These are phyloP conservation scores for Nigrospora oryzae DNA, from an alignment of 2,329 filamentous ascomycete genomes.

Conservation along the genomic window DNA sequence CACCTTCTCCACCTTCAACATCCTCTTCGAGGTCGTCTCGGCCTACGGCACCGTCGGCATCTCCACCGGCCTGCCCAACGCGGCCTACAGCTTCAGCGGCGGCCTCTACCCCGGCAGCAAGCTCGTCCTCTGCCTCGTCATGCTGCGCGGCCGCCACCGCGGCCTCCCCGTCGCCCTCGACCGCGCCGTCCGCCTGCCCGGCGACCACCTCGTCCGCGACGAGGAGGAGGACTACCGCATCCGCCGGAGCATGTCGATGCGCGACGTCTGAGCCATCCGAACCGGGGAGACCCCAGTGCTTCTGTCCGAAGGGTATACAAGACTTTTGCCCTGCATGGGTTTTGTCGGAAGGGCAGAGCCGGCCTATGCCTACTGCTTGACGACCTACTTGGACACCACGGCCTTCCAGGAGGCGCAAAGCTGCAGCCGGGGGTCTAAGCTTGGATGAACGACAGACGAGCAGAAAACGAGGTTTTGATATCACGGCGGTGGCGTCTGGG, in stretches of 20 bases:
- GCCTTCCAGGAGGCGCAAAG: too few species aligned
- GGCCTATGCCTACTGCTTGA: too few species aligned
- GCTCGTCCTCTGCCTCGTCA: slow-evolving; percentile 47
- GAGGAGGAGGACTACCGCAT: slow-evolving; percentile 33
- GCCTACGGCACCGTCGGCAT: slow-evolving; percentile 57
- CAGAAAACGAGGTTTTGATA: too few species aligned
- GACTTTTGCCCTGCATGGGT: too few species aligned
- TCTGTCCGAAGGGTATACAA: too few species aligned
- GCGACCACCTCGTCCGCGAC: slow-evolving; percentile 24
- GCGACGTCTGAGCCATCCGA: neutral
- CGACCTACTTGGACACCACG: too few species aligned
- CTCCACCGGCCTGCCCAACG: slow-evolving; percentile 43
- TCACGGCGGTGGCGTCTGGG: too few species aligned
- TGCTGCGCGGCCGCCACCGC: slow-evolving; percentile 47
- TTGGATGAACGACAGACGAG: too few species aligned
- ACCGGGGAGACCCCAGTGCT: neutral
- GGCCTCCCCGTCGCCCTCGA: slow-evolving; percentile 48
- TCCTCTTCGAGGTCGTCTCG: slow-evolving; percentile 48
- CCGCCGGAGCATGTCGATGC: slow-evolving; percentile 24
- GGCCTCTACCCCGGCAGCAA: slow-evolving; percentile 47
- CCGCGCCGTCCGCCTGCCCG: slow-evolving; percentile 38
- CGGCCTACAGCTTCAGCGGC: slow-evolving; percentile 46
- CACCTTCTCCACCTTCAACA: slow-evolving; percentile 50
- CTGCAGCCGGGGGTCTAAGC: too few species aligned
- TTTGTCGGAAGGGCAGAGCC: too few species aligned